phyloP scores from a whole-genome alignment of 805 yeast genomes.

The Suhomyces vadensis region DNA sequence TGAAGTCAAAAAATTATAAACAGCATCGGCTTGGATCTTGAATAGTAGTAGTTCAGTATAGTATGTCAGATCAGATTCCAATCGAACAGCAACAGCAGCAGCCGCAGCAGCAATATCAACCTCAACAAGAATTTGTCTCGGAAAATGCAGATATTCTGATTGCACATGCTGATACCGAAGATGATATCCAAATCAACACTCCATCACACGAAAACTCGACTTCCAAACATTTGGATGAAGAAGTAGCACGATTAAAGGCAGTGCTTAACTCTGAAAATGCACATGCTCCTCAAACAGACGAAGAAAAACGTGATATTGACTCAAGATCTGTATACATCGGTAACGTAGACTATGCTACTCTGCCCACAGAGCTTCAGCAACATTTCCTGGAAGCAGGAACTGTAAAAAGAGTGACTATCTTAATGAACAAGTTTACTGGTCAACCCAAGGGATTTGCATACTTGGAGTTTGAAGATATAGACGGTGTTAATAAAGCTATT shows the following conservation, averaged over 20 bases:
- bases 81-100: conserved; percentile 20
- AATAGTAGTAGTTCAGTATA: not conserved
- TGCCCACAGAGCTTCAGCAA: conserved; percentile 77
- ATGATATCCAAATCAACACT: conserved; percentile 4
- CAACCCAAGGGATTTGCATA: conserved; percentile 88
- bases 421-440: conserved; percentile 71
- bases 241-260: conserved; percentile 14
- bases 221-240: conserved; percentile 12
- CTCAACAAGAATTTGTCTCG: not conserved
- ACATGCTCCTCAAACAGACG: conserved; percentile 37
- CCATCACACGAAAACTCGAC: not conserved
- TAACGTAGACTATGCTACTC: conserved; percentile 76
- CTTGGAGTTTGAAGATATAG: conserved; percentile 73
- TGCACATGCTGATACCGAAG: conserved; percentile 3
- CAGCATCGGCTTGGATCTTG: no score
- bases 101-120: not conserved
- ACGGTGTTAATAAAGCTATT: conserved; percentile 65
- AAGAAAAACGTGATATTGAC: conserved; percentile 65
- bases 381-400: conserved; percentile 70
- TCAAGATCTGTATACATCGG: conserved; percentile 79
- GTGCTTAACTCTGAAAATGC: conserved; percentile 12
- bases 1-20: no score
- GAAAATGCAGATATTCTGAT: conserved; percentile 4
- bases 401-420: conserved; percentile 77
- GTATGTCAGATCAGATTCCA: conserved; percentile 37